These are phyloP conservation scores for Cystobasidium ongulense DNA, from an alignment of 768 basidiomycete genomes.

Conservation along the genomic window DNA sequence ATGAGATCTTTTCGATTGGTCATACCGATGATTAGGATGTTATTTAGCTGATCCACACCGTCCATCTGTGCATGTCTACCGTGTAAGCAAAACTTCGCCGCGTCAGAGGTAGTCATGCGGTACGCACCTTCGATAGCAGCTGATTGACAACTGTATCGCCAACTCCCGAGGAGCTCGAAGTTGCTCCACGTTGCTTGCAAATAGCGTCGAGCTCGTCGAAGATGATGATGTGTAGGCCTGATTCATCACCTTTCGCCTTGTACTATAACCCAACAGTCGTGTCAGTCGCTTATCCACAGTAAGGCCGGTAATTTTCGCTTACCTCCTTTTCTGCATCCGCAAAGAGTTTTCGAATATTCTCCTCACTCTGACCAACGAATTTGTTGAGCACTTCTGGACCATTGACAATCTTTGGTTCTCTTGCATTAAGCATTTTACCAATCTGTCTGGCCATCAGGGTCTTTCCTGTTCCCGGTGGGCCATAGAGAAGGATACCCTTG, in stretches of 20 bases:
- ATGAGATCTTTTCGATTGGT: conserved; percentile 98
- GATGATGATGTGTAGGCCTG: conserved; percentile 96
- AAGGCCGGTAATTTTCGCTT: conserved; percentile 33
- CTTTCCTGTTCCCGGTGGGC: conserved; percentile 97
- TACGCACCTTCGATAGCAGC: conserved; percentile 80
- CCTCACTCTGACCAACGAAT: conserved; percentile 92
- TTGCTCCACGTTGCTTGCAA: conserved; percentile 95
- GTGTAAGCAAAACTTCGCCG: neutral
- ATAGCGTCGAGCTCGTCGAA: conserved; percentile 98
- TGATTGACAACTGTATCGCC: conserved; percentile 99
- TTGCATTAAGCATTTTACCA: conserved; percentile 96
- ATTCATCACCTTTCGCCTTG: conserved; percentile 94
- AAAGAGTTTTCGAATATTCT: conserved; percentile 94
- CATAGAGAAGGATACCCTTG: conserved; percentile 89
- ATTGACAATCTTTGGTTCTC: conserved; percentile 96
- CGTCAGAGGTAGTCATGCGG: neutral
- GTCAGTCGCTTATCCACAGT: neutral
- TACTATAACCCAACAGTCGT: conserved; percentile 53
- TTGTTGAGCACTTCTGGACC: conserved; percentile 97
- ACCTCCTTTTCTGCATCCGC: conserved; percentile 98
- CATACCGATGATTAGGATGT: conserved; percentile 99
- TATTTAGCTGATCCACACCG: conserved; percentile 96
- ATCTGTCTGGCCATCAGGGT: conserved; percentile 97
- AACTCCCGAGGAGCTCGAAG: conserved; percentile 82
- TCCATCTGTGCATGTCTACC: conserved; percentile 64